These are phyloP conservation scores for Naegleria lovaniensis DNA, from an alignment of 208 protist species.

Conservation along the genomic window DNA sequence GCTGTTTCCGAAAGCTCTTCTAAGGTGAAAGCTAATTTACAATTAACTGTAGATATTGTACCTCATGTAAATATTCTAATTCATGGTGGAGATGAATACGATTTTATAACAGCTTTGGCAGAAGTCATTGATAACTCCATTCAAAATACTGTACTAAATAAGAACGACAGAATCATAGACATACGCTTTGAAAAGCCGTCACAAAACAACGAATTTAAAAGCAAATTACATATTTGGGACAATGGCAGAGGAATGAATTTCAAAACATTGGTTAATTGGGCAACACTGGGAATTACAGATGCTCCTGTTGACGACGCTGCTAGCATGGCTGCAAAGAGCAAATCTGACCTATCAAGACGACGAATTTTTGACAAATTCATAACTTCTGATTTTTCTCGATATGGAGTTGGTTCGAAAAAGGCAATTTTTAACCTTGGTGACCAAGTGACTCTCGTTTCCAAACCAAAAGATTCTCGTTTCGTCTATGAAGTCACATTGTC, in stretches of 20 bases:
- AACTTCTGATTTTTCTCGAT: constrained; percentile 36
- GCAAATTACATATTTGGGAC: constrained; percentile 28
- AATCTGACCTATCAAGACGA: neutral
- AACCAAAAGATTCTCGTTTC: constrained; percentile 22
- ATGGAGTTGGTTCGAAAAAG: constrained; percentile 39
- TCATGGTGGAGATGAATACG: constrained; percentile 40
- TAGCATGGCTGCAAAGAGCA: neutral
- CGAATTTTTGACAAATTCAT: constrained; percentile 20
- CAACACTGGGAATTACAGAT: constrained; percentile 26
- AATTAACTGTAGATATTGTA: constrained; percentile 17
- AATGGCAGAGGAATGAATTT: constrained; percentile 37
- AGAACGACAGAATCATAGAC: constrained; percentile 5
- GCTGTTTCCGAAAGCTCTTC: neutral
- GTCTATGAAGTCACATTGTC: constrained; percentile 31
- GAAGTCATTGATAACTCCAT: constrained; percentile 41
- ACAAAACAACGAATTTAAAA: neutral
- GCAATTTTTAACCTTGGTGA: constrained; percentile 36
- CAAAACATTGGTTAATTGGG: constrained; percentile 33
- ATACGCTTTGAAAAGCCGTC: neutral
- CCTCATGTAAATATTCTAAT: constrained; percentile 39
- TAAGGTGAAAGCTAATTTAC: neutral
- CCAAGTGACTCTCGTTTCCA: constrained; percentile 26
- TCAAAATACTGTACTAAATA: constrained; percentile 33
- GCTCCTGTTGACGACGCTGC: neutral
- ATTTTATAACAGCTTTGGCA: constrained; percentile 36